phyloP scores from a whole-genome alignment of 1,284 basidiomycete species.

The Vanrija humicola region DNA sequence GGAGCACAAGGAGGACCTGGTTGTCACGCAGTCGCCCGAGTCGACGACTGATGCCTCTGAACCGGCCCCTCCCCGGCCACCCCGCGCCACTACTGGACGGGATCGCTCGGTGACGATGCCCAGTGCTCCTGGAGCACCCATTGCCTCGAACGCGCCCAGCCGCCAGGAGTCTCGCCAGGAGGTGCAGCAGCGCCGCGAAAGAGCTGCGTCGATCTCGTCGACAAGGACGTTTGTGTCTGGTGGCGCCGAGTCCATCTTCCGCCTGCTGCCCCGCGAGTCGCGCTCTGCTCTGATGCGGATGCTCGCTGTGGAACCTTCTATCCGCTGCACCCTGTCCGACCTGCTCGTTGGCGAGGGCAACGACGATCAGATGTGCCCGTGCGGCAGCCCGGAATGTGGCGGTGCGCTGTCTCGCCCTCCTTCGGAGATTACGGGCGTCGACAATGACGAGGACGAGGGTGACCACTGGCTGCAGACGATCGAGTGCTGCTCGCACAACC shows the following conservation, averaged over 20 bases:
- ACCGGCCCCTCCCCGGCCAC: background rate
- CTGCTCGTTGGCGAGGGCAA: slow-evolving; percentile 74
- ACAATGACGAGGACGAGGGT: slow-evolving; percentile 44
- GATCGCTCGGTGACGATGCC: slow-evolving; percentile 14
- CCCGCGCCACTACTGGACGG: background rate
- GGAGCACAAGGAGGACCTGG: background rate
- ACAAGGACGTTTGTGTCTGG: slow-evolving; percentile 67
- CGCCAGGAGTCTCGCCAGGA: slow-evolving; percentile 25
- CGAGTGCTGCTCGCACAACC: slow-evolving; percentile 60
- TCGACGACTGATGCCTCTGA: background rate
- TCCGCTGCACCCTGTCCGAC: slow-evolving; percentile 91
- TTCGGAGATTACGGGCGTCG: slow-evolving; percentile 40
- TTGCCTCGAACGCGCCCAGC: slow-evolving; percentile 1
- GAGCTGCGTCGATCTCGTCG: slow-evolving; percentile 43
- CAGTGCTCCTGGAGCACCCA: background rate
- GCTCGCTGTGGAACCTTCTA: slow-evolving; percentile 83
- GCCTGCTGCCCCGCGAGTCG: slow-evolving; percentile 89
- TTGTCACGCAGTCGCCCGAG: background rate
- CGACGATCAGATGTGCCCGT: slow-evolving; percentile 74
- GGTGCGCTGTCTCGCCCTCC: slow-evolving; percentile 49
- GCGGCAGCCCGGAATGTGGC: slow-evolving; percentile 53
- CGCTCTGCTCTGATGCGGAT: slow-evolving; percentile 84
- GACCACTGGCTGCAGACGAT: slow-evolving; percentile 66
- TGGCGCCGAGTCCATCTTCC: slow-evolving; percentile 95
- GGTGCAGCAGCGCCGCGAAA: slow-evolving; percentile 36